Base-by-base conservation (phyloP, 768 basidiomycete genomes). In the Hypholoma fasciculare region DNA sequence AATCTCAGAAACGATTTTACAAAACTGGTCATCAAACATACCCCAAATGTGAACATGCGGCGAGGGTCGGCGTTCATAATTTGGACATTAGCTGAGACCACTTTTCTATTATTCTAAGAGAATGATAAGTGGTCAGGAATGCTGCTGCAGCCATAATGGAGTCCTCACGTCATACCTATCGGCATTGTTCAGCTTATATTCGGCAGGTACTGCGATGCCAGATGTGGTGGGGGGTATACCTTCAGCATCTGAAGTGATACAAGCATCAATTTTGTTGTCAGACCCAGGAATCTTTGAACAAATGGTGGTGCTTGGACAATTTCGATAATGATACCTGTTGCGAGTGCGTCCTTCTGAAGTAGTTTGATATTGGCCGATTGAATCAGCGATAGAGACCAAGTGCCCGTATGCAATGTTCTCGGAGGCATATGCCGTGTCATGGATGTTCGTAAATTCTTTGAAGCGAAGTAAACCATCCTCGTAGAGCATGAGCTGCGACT, bases 1-100 rank as follows among this genome's bases (percentile, higher is more conserved):
- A 23, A 23, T 23, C 23, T 23, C 23, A 23, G 23, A 23, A 23
- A 23, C 23, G 4, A 23, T 23, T 23, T 62, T n/a, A 62, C 63
- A 63, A 61, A 56, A 39, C 9, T 9, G 11, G 30, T n/a, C 27
- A 30, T 23, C n/a, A 38, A n/a, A 61, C 61, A 23, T 49, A 68
- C 65, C 14, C 65, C 67, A 54, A 60, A 65, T 7, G 57, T 61
- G 49, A 61, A 68, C 58, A 63, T 67, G 14, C 69, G 59, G 14
- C 67, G 60, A 26, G 54, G 46, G 56, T 70, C 67, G 38, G 65
- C 67, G 44, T 68, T 65, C 65, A 70, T 65, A 34, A 67, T 63
- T 37, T 67, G 63, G 30, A 56, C 23, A 40, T 53, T 51, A 55
- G 46, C 46, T 2, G 52, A 39, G 1, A 59, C 19, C 11, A 59